Base-by-base conservation (phyloP, 148 eudicot genomes). In the Rhododendron ovatum region DNA sequence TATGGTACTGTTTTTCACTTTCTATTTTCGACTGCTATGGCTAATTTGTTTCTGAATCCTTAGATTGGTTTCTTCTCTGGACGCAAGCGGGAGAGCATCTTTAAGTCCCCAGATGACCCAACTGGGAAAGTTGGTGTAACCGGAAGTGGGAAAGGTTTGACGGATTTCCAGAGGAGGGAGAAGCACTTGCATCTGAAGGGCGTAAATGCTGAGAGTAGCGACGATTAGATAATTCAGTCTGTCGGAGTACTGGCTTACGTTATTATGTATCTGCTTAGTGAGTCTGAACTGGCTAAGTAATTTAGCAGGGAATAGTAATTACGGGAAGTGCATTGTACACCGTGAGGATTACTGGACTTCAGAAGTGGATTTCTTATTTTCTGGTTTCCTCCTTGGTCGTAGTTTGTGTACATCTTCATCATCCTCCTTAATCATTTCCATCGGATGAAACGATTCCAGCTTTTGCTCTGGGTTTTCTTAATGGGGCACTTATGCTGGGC, bases 91-190 rank as follows among this genome's bases (percentile, higher is more conserved):
- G 99, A 97, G 90, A 97, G 99, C 90, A 97, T 97, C 55, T 97
- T 97, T 87, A 97, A 97, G 85, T 97, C 99, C 86, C 99, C 99
- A 1, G 99, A 97, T 11, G 99, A 97, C 88, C 99, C 99, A 39
- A 86, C 78, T 59, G 98, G 99, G 80, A 97, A 97, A 91, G 99
- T 97, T 82, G 99, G 99, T 28, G 99, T 97, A 76, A 94, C 96
- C 3, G 99, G 99, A 87, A 97, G 99, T 80, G 99, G 99, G 48
- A 97, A 97, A 89, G 99, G 99, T 45, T 88, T 97, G 89, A 97
- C 99, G 0, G 99, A 97, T 22, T 97, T 97, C 87, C 99, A 97
- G 90, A 94, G 82, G 89, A 91, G 99, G 81, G 99, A 97, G 87
- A 97, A 97, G 61, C 98, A 95, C 86, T 88, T 97, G 87, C 99